These are phyloP conservation scores for Holtermannia corniformis DNA, from an alignment of 768 basidiomycete species.

Conservation along the genomic window DNA sequence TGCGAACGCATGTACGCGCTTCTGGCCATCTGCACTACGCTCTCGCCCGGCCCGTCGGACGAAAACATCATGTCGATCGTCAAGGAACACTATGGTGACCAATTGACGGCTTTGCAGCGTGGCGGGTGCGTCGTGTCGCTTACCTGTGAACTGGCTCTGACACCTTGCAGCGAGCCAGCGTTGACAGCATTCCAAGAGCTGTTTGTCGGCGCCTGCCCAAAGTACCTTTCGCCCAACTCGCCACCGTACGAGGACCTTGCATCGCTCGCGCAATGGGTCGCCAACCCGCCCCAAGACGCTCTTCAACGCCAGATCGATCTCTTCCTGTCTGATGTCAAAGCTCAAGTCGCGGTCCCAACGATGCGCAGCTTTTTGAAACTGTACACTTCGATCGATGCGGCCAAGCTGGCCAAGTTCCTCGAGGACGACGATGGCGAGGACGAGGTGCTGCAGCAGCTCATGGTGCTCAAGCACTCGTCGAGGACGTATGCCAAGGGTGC, in stretches of 20 bases:
- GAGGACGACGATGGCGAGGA: slow-evolving; percentile 58
- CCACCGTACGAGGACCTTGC: slow-evolving; percentile 80
- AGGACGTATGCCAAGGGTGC: slow-evolving; percentile 47
- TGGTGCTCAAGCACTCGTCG: slow-evolving; percentile 86
- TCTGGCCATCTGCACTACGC: slow-evolving; percentile 83
- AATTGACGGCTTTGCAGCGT: slow-evolving; percentile 71
- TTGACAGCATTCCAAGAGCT: slow-evolving; percentile 79
- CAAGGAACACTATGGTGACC: slow-evolving; percentile 89
- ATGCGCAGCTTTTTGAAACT: slow-evolving; percentile 86
- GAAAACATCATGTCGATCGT: slow-evolving; percentile 89
- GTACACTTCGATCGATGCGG: slow-evolving; percentile 85
- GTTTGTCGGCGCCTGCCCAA: slow-evolving; percentile 88
- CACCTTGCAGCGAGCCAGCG: slow-evolving; percentile 47
- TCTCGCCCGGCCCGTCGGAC: slow-evolving; percentile 85
- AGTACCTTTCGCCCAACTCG: slow-evolving; percentile 89
- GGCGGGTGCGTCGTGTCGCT: slow-evolving; percentile 51
- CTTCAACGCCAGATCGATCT: slow-evolving; percentile 73
- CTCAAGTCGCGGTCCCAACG: slow-evolving; percentile 68
- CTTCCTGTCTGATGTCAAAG: slow-evolving; percentile 71
- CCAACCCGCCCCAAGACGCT: slow-evolving; percentile 52
- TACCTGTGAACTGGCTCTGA: background rate
- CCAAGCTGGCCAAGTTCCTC: slow-evolving; percentile 83
- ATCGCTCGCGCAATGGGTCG: slow-evolving; percentile 49
- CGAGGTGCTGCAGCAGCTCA: slow-evolving; percentile 89
- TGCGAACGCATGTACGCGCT: slow-evolving; percentile 97